Percentiles rank a stretch among this genome's conserved stretches.
These are phyloP conservation scores for Lineolata rhizophorae DNA, from an alignment of 495 filamentous ascomycete genomes.

Conservation along the genomic window DNA sequence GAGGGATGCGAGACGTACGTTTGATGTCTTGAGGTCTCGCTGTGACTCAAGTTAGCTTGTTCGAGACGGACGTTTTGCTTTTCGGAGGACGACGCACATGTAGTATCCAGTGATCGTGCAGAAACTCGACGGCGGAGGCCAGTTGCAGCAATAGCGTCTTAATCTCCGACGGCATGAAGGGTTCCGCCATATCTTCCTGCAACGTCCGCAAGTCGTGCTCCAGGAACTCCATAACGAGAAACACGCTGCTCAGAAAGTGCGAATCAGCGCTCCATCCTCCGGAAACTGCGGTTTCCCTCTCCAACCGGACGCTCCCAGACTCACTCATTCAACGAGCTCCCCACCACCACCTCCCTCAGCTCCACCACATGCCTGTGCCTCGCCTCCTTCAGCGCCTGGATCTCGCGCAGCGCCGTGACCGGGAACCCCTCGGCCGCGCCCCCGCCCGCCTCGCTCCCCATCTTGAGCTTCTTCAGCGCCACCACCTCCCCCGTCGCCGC, in stretches of 20 bases:
- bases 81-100: slow-evolving; percentile 23
- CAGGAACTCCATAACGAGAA: slow-evolving; percentile 92
- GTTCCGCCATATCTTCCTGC: slow-evolving; percentile 81
- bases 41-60: slow-evolving; percentile 1
- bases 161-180: slow-evolving; percentile 79
- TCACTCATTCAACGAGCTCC: slow-evolving; percentile 56
- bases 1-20: slow-evolving; percentile 17
- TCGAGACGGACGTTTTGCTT: neutral
- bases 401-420: slow-evolving; percentile 81
- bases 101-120: slow-evolving; percentile 81
- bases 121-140: slow-evolving; percentile 56
- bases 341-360: slow-evolving; percentile 70
- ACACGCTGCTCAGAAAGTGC: slow-evolving; percentile 39
- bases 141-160: slow-evolving; percentile 82
- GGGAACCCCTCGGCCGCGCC: slow-evolving; percentile 71
- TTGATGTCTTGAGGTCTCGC: slow-evolving; percentile 89
- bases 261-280: too few species aligned
- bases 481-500: slow-evolving; percentile 65
- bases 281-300: neutral
- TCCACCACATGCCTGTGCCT: slow-evolving; percentile 58
- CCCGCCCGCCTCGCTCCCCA: slow-evolving; percentile 41
- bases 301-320: slow-evolving; percentile 8
- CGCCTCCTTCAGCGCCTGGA: slow-evolving; percentile 42
- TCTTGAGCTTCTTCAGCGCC: slow-evolving; percentile 85
- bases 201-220: slow-evolving; percentile 95